These are phyloP conservation scores for Trichomonas vaginalis DNA, from an alignment of 208 protist species.

Conservation along the genomic window DNA sequence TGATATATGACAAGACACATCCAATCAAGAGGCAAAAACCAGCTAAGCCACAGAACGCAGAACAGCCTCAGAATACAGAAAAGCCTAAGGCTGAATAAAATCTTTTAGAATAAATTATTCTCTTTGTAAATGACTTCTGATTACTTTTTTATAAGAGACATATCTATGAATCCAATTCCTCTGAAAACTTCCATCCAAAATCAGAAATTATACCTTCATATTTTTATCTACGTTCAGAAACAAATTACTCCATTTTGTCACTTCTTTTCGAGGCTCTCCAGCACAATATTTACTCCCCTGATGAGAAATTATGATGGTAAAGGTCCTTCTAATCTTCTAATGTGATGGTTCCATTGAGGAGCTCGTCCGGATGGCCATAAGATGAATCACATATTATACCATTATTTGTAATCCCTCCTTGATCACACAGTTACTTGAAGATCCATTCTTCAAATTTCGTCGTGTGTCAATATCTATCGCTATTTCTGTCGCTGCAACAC, in stretches of 20 bases:
- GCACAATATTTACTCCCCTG: neutral
- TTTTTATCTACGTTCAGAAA: neutral
- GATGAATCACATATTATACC: neutral
- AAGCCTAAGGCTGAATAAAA: neutral
- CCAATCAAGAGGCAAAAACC: neutral
- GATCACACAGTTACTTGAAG: neutral
- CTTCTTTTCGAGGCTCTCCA: neutral
- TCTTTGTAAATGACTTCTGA: neutral
- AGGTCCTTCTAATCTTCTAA: neutral
- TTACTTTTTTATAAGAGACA: neutral
- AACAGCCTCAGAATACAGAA: neutral
- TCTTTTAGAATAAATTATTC: neutral
- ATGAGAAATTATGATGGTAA: neutral
- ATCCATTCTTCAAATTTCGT: neutral
- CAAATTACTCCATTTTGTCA: neutral
- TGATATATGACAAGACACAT: neutral
- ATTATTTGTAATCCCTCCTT: neutral
- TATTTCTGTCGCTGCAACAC: neutral
- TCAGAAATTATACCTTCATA: neutral
- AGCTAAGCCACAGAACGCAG: neutral
- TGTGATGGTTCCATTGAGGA: neutral
- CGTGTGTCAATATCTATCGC: neutral
- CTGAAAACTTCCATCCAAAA: neutral
- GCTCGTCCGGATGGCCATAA: neutral
- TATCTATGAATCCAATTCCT: too few species aligned